A percentile compares a stretch with the other conserved stretches of the same genome.
These are phyloP conservation scores for Dimocarpus longan DNA, from an alignment of 345 rosid species.

Conservation along the genomic window DNA sequence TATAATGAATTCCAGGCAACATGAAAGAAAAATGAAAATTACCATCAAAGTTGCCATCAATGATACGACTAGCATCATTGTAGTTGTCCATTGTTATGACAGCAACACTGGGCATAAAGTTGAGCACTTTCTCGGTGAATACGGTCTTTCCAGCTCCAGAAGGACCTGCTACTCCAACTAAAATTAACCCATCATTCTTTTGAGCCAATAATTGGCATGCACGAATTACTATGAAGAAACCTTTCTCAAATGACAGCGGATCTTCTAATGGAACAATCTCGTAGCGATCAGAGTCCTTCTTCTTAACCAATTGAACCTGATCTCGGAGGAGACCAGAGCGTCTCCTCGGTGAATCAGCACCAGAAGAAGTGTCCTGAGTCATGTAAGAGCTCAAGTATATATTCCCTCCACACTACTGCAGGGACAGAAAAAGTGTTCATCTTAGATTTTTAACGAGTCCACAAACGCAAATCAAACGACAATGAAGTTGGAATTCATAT, in stretches of 20 bases:
- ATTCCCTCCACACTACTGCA: background rate
- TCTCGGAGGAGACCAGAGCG: constrained; percentile 85
- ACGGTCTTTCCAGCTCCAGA: constrained; percentile 99
- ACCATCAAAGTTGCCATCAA: constrained; percentile 99
- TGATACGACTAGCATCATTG: constrained; percentile 82
- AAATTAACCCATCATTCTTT: constrained; percentile 83
- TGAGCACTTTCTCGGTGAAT: constrained; percentile 88
- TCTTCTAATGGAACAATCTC: constrained; percentile 87
- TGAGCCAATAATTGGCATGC: constrained; percentile 91
- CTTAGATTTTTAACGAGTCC: background rate
- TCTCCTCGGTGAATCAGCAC: constrained; percentile 73
- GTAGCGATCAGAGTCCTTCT: constrained; percentile 69
- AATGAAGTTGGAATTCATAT: background rate
- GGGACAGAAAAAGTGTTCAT: background rate
- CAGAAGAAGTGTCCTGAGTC: constrained; percentile 60
- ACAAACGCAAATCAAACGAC: background rate
- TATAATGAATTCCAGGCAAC: constrained; percentile 6
- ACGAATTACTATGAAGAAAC: constrained; percentile 86
- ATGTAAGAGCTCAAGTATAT: constrained; percentile 32
- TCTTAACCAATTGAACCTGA: constrained; percentile 77
- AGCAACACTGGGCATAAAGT: constrained; percentile 93
- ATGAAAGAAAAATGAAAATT: constrained; percentile 28
- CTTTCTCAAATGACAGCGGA: constrained; percentile 84
- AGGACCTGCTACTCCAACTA: constrained; percentile 98
- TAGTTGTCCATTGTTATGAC: constrained; percentile 93